These are phyloP conservation scores for Globisporangium canariense DNA, from an alignment of 352 stramenopile species.

Conservation along the genomic window DNA sequence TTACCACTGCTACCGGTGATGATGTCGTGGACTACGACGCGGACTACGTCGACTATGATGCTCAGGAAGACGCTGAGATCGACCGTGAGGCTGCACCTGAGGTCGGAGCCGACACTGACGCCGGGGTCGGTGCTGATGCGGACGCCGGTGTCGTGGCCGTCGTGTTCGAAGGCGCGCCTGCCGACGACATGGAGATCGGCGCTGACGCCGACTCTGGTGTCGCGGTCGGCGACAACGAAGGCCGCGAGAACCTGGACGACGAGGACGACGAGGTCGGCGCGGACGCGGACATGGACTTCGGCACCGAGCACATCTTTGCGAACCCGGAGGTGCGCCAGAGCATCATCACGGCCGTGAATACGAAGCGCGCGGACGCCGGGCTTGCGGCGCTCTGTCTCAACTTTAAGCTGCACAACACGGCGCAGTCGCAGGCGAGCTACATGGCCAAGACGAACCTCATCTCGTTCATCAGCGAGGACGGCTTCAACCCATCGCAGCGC, in stretches of 20 bases:
- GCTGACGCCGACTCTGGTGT: not conserved
- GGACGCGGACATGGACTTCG: constrained; percentile 4
- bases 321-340: constrained; percentile 2
- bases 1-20: not conserved
- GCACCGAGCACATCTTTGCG: not conserved
- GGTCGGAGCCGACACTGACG: too few species aligned
- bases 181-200: not conserved
- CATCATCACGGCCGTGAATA: constrained; percentile 7
- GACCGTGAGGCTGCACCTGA: too few species aligned
- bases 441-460: constrained; percentile 22
- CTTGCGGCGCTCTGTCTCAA: constrained; percentile 4
- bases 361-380: not conserved
- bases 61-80: not conserved
- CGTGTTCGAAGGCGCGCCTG: not conserved
- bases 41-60: too few species aligned
- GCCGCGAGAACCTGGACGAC: not conserved
- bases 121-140: not conserved
- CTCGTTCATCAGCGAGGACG: constrained; percentile 15
- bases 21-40: too few species aligned
- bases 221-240: not conserved
- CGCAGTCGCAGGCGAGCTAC: constrained; percentile 21
- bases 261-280: constrained; percentile 2
- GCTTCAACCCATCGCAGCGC: constrained; percentile 19
- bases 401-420: constrained; percentile 20
- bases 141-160: not conserved